Percentiles rank a stretch among this genome's conserved stretches.
Conservation (phyloP, 306 rosid species). For the Potentilla sterilis region DNA sequence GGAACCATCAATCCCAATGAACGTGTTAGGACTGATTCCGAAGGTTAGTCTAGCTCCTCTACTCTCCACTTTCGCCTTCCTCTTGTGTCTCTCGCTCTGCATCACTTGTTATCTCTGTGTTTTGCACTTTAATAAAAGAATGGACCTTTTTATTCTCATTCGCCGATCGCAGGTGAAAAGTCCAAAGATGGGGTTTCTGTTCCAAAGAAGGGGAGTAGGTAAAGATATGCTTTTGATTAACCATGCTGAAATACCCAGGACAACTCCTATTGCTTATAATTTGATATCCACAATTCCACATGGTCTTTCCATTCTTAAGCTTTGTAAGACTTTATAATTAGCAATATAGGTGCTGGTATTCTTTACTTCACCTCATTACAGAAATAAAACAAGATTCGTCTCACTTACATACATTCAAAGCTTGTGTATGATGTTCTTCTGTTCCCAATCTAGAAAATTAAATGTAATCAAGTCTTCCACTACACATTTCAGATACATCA, state of each 20-base stretch:
- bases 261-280: constrained; percentile 25
- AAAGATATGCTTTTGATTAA: constrained; percentile 95
- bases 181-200: constrained; percentile 99
- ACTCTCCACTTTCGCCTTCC: constrained; percentile 6
- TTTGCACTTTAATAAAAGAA: constrained; percentile 88
- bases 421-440: constrained; percentile 1
- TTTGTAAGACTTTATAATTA: not conserved
- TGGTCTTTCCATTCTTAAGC: not conserved
- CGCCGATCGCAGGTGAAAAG: constrained; percentile 99
- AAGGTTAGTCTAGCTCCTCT: constrained; percentile 85
- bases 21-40: constrained; percentile 52
- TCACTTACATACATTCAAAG: not conserved
- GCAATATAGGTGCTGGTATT: not conserved
- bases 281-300: too few species aligned
- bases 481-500: not conserved
- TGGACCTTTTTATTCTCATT: constrained; percentile 96
- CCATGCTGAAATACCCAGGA: constrained; percentile 64
- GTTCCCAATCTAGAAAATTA: not conserved
- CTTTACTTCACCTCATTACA: not conserved
- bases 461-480: not conserved
- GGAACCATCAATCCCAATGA: constrained; percentile 90
- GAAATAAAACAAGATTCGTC: not conserved
- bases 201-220: constrained; percentile 99
- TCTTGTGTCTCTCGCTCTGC: constrained; percentile 42
- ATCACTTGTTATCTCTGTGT: too few species aligned